phyloP scores from a whole-genome alignment of 192 early-diverging fungal species.

The Mortierella alpina region DNA sequence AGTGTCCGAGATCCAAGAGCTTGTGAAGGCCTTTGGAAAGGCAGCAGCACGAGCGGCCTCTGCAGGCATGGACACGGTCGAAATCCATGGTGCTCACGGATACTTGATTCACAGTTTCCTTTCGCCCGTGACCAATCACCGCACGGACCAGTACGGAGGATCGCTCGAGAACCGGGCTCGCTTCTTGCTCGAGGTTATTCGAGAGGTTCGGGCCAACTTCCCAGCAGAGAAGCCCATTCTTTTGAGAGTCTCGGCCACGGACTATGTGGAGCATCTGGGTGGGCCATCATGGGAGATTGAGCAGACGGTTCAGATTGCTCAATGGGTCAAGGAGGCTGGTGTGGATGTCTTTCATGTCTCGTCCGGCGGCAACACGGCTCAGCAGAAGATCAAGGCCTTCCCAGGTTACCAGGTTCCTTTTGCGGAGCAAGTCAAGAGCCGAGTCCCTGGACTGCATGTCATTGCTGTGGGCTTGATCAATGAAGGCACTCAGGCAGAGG shows the following conservation, averaged over 20 bases:
- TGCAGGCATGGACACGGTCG: constrained; percentile 89
- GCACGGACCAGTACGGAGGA: constrained; percentile 93
- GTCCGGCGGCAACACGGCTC: constrained; percentile 75
- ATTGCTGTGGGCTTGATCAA: constrained; percentile 82
- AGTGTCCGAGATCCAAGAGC: constrained; percentile 70
- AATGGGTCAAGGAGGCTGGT: constrained; percentile 70
- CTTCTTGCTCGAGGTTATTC: constrained; percentile 66
- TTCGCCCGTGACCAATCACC: constrained; percentile 79
- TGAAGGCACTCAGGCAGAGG: constrained; percentile 74
- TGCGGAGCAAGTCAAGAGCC: constrained; percentile 68
- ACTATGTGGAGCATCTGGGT: constrained; percentile 64
- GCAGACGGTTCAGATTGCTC: constrained; percentile 74
- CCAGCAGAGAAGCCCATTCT: constrained; percentile 74
- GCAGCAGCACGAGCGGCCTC: constrained; percentile 76
- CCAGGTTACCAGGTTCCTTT: constrained; percentile 79
- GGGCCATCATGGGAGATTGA: constrained; percentile 74
- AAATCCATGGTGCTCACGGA: constrained; percentile 92
- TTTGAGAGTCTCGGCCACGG: constrained; percentile 80
- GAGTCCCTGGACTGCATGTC: constrained; percentile 61
- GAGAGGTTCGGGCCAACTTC: constrained; percentile 70
- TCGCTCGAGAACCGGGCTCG: constrained; percentile 83
- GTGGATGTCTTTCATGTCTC: constrained; percentile 90
- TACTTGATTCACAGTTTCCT: constrained; percentile 86
- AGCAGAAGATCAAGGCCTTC: constrained; percentile 55
- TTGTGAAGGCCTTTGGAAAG: constrained; percentile 69